Conservation (phyloP, 345 rosid species). For the Corymbia maculata region DNA sequence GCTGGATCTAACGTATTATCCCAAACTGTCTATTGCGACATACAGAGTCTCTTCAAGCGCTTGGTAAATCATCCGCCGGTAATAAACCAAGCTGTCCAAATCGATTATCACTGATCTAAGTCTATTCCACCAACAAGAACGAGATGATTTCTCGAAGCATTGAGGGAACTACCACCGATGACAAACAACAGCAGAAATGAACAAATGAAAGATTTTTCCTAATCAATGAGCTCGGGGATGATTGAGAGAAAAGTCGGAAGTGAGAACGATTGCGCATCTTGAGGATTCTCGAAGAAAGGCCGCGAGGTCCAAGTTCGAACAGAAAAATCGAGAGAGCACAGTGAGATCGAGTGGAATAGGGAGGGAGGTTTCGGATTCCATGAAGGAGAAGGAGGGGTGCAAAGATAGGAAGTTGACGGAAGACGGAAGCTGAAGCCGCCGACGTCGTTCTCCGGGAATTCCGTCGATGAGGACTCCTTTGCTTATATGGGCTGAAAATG, state of each 20-base stretch:
- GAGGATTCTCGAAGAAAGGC: background rate
- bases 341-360: background rate
- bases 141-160: background rate
- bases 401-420: background rate
- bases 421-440: background rate
- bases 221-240: background rate
- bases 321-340: background rate
- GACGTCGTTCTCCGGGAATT: background rate
- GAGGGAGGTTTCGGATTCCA: background rate
- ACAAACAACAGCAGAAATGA: background rate
- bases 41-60: no score
- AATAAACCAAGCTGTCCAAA: no score
- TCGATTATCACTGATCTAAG: no score
- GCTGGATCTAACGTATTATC: no score
- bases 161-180: background rate
- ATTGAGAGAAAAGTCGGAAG: background rate
- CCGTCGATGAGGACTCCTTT: background rate
- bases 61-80: no score
- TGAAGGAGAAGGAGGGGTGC: background rate
- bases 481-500: background rate
- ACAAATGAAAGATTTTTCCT: background rate
- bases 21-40: no score
- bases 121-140: background rate
- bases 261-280: fast-evolving
- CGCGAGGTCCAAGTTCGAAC: background rate